Percentiles rank a stretch among this genome's conserved stretches.
Evolutionary conservation across 805 yeast genomes (phyloP).

Genomic region (Wickerhamomyces queroliae): DNA sequence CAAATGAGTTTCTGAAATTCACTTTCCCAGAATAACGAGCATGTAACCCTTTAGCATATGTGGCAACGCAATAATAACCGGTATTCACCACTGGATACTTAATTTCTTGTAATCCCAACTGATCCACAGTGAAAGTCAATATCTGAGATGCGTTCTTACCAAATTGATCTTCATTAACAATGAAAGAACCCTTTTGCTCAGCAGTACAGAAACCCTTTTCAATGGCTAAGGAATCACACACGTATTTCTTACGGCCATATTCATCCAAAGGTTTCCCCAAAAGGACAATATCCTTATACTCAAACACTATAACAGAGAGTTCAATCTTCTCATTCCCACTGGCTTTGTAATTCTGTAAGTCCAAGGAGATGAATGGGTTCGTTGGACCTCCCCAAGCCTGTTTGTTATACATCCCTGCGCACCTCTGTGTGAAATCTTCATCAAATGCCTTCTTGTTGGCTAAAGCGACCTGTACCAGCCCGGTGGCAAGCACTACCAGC

Average conservation of each 20-base stretch:
- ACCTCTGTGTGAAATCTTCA: conserved; percentile 52
- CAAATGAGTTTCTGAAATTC: conserved; percentile 88
- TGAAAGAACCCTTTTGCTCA: conserved; percentile 54
- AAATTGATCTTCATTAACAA: conserved; percentile 39
- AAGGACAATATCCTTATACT: conserved; percentile 67
- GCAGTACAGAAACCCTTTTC: conserved; percentile 46
- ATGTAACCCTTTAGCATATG: conserved; percentile 37
- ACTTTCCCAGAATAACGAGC: conserved; percentile 55
- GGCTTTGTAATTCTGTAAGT: conserved; percentile 28
- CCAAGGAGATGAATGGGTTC: conserved; percentile 55
- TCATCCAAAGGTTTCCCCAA: conserved; percentile 51
- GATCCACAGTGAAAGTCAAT: conserved; percentile 46
- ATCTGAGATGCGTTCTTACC: conserved; percentile 47
- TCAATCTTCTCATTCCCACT: conserved; percentile 28
- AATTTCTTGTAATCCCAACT: conserved; percentile 54
- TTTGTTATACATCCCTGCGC: conserved; percentile 87
- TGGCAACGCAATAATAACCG: conserved; percentile 89
- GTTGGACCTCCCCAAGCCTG: conserved; percentile 81
- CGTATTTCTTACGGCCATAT: conserved; percentile 42
- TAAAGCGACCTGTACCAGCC: background rate
- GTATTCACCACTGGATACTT: conserved; percentile 65
- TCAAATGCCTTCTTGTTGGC: conserved; percentile 44
- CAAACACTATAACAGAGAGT: conserved; percentile 73
- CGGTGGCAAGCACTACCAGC: background rate
- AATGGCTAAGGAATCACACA: conserved; percentile 75